These are phyloP conservation scores for Potentilla sterilis DNA, from an alignment of 306 rosid species.

Conservation along the genomic window DNA sequence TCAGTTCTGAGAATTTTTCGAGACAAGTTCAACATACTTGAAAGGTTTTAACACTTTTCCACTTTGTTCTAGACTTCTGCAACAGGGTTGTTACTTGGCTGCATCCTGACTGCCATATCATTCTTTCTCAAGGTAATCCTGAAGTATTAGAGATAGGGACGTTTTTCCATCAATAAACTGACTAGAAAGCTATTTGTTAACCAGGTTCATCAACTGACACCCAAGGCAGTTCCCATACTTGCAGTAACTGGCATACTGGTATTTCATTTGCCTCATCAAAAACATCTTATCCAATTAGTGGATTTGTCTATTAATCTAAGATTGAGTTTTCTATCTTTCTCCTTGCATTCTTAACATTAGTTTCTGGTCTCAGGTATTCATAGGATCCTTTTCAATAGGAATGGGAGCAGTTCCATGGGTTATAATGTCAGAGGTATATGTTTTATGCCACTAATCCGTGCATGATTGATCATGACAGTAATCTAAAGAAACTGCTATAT, in stretches of 20 bases:
- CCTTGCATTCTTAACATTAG: background rate
- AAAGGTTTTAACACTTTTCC: slow-evolving; percentile 21
- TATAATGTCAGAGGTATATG: slow-evolving; percentile 85
- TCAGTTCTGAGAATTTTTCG: slow-evolving; percentile 13
- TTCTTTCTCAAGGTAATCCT: slow-evolving; percentile 71
- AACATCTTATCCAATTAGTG: background rate
- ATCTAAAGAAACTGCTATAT: slow-evolving; percentile 7
- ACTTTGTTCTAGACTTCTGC: slow-evolving; percentile 57
- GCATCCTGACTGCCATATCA: slow-evolving; percentile 54
- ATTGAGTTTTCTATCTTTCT: background rate
- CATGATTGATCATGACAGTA: background rate
- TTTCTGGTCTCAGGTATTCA: slow-evolving; percentile 51
- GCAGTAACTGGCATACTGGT: slow-evolving; percentile 75
- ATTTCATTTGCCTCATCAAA: slow-evolving; percentile 22
- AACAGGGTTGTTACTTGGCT: slow-evolving; percentile 65
- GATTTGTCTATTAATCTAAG: slow-evolving; percentile 7
- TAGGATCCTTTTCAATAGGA: slow-evolving; percentile 74
- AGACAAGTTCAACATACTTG: background rate
- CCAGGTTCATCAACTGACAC: slow-evolving; percentile 55
- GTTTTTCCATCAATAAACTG: background rate
- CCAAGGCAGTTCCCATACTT: slow-evolving; percentile 56
- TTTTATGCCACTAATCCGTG: background rate
- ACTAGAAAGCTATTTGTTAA: slow-evolving; percentile 13
- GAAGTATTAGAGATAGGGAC: too few species aligned
- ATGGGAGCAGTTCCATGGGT: slow-evolving; percentile 99